Base-by-base conservation (phyloP, 805 yeast genomes). In the Candida morakotiae region DNA sequence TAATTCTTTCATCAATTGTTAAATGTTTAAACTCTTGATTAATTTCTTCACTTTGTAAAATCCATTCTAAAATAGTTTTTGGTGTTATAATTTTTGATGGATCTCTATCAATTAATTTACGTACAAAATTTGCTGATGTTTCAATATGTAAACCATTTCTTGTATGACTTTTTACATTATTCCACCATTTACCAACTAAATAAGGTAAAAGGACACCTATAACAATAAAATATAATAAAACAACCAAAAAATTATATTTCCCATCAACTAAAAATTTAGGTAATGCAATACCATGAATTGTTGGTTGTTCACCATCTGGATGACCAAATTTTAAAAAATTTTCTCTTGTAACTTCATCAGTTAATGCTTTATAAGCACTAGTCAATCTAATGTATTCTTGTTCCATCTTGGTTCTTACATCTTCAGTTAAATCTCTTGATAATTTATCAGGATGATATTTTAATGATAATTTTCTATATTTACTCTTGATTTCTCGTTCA, bases 241-340 rank as follows among this genome's bases (percentile, higher is more conserved):
- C 72, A 42, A 87, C 66, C 16, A 83, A 49, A 3, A 82, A 75
- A 4, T 94, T 81, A 16, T 81, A 80, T 40, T 79, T 72, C 29
- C 94, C 88, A 46, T 87, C 96, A 21, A 94, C 85, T 43, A 93
- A 71, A 62, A 86, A 87, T 56, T 83, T 81, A 22, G 99, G 99
- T 47, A 93, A 65, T 0, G 98, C 99, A 59, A 93, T 88, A 44
- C 98, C 98, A 57, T 87, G 96, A 15, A 83, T 67, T 14, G 83
- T 73, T 19, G 86, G 86, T 60, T 87, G 95, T 28, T 95, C 96
- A 29, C 98, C 98, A 65, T 93, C 99, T 4, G 99, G 99, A 57
- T 94, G 96, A 34, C 99, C 99, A 53, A 83, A 93, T 49, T 77
- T 81, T 51, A 82, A 67, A 58, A 76, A 88, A 57, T 93, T 93